phyloP scores from a whole-genome alignment of 306 rosid species.

The Malus fusca region DNA sequence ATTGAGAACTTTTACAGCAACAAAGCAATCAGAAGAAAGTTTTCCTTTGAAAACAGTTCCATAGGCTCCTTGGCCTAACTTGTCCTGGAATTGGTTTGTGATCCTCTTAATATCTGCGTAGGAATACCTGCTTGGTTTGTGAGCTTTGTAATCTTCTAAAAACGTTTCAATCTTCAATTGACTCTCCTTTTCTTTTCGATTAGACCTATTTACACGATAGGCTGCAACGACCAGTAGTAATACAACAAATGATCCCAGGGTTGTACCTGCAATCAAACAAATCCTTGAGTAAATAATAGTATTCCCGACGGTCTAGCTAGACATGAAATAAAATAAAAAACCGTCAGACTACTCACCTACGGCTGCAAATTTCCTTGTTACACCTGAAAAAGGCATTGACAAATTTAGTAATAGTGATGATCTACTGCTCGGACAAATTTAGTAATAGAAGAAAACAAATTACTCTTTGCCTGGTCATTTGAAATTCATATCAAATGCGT shows the following conservation, averaged over 20 bases:
- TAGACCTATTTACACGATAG: neutral
- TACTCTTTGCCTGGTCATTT: too few relatives aligned
- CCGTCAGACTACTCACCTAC: too few relatives aligned
- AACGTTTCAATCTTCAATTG: slow-evolving; percentile 18
- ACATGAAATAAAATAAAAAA: too few relatives aligned
- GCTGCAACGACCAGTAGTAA: neutral
- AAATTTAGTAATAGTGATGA: too few relatives aligned
- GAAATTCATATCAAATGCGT: too few relatives aligned
- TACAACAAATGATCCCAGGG: slow-evolving; percentile 15
- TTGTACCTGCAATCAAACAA: slow-evolving; percentile 9
- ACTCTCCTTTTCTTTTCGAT: slow-evolving; percentile 2
- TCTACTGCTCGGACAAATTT: too few relatives aligned
- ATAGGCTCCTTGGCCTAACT: slow-evolving; percentile 35
- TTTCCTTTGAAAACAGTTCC: slow-evolving; percentile 33
- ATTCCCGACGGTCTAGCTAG: too few relatives aligned
- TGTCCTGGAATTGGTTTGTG: slow-evolving; percentile 22
- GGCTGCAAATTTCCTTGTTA: too few relatives aligned
- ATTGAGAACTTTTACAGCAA: slow-evolving; percentile 1
- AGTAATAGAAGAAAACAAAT: too few relatives aligned
- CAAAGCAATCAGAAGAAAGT: slow-evolving; percentile 13
- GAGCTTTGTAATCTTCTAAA: slow-evolving; percentile 36
- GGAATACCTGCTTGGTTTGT: slow-evolving; percentile 33
- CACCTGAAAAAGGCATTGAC: too few relatives aligned
- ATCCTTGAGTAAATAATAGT: neutral
- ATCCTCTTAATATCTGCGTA: slow-evolving; percentile 34